phyloP scores from a whole-genome alignment of 176 grass and related monocot species.

The Bonia amplexicaulis region DNA sequence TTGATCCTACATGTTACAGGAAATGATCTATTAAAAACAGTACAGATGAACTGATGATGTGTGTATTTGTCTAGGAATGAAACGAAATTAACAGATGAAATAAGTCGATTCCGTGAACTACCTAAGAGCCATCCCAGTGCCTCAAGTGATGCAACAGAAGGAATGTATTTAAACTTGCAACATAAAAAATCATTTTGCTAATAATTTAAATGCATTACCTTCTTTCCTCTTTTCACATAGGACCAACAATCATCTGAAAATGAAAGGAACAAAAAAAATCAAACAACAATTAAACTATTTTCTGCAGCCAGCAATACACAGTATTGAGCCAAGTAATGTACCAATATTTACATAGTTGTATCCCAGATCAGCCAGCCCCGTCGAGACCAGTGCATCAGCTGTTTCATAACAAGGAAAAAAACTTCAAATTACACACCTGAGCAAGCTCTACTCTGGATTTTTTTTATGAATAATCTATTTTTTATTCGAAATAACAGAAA shows the following conservation, averaged over 20 bases:
- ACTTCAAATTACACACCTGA: not conserved
- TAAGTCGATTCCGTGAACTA: not conserved
- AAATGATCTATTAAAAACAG: not conserved
- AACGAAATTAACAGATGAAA: not conserved
- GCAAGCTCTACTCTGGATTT: not conserved
- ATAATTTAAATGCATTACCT: constrained; percentile 25
- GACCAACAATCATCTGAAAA: constrained; percentile 95
- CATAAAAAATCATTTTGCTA: not conserved
- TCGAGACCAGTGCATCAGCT: constrained; percentile 88
- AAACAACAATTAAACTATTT: not conserved
- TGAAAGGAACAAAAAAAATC: not conserved
- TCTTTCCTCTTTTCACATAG: constrained; percentile 41
- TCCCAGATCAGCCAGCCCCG: constrained; percentile 72
- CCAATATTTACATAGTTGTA: constrained; percentile 86
- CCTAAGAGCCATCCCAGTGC: not conserved
- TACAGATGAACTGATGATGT: not conserved
- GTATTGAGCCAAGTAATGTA: constrained; percentile 5
- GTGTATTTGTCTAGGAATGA: not conserved
- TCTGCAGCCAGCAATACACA: not conserved
- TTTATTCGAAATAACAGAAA: too few relatives aligned
- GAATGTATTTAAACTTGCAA: not conserved
- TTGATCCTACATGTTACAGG: constrained; percentile 49
- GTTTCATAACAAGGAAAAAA: not conserved
- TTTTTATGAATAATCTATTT: too few relatives aligned
- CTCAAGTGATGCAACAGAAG: not conserved